Base-by-base conservation (phyloP, 495 filamentous ascomycete genomes). In the Aspergillus conjunctus region DNA sequence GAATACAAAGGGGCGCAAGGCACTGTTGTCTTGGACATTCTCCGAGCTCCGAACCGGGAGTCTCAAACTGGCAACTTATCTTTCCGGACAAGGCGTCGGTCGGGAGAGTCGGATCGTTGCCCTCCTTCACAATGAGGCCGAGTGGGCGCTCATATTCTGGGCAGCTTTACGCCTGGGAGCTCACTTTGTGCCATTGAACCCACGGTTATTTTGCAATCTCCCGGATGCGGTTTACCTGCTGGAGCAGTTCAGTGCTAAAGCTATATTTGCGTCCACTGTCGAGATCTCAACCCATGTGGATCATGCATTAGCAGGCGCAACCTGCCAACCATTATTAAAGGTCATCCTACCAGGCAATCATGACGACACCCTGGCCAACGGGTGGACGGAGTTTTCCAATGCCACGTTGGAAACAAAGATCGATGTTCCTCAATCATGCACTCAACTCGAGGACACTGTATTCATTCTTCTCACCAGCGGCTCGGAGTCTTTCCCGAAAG, bases 381-480 rank as follows among this genome's bases (percentile, higher is more conserved):
- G 37, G 8, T 41, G 37, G 48, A 51, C 5, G 21, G 48, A 21
- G n/a, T 4, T 12, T 21, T 51, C 48, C 48, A 14, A 31, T 2
- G 3, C 26, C 20, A 21, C 4, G 26, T n/a, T 14, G 48, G 37
- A 41, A 12, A 11, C 37, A 41, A 41, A 8, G 8, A 41, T 41
- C n/a, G 37, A 41, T 8, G 8, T 8, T 41, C n/a, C 37, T 41
- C 3, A 41, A 3, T 41, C 37, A 41, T 41, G 37, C 37, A 15
- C 44, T 48, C 44, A 48, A 48, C 1, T 48, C 44, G 44, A 48
- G 2, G 44, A 48, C 9, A 48, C 18, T 18, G 34, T 54, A 21
- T 64, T 72, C 46, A 70, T 77, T 17, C 50, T 79, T 15, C 77
- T 73, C 63, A 79, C 75, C 0, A 74, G 72, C 55, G 76, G 77